Conservation (phyloP, 495 filamentous ascomycete genomes). For the Aspergillus sparsus region DNA sequence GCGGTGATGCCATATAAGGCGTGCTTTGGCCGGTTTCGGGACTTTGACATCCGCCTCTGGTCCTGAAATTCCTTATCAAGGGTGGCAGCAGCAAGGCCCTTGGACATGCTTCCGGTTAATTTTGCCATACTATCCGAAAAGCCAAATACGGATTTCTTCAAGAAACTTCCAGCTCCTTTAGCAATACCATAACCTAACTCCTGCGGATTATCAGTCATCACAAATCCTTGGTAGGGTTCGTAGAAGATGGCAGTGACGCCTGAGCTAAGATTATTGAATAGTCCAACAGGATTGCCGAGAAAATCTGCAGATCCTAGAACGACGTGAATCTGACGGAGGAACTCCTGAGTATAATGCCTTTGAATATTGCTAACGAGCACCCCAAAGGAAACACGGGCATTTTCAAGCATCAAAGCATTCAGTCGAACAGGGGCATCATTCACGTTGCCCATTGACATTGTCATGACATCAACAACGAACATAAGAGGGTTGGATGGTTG, state of each 20-base stretch:
- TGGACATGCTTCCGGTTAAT: constrained; percentile 93
- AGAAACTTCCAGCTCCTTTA: constrained; percentile 93
- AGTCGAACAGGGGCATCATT: constrained; percentile 94
- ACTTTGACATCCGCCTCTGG: constrained; percentile 87
- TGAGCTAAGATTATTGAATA: constrained; percentile 98
- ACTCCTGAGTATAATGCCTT: constrained; percentile 94
- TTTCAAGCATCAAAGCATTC: constrained; percentile 92
- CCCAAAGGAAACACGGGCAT: constrained; percentile 85
- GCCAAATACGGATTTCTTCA: constrained; percentile 98
- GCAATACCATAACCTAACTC: constrained; percentile 93
- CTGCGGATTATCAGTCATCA: constrained; percentile 92
- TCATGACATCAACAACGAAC: constrained; percentile 97
- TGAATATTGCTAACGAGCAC: constrained; percentile 81
- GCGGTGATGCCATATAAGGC: constrained; percentile 94
- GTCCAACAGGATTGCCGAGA: constrained; percentile 94
- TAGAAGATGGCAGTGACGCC: constrained; percentile 98
- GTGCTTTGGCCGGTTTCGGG: constrained; percentile 93
- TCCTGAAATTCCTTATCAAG: constrained; percentile 99
- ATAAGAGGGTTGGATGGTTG: constrained; percentile 89
- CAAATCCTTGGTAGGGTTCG: constrained; percentile 95
- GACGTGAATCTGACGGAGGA: constrained; percentile 92
- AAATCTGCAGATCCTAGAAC: constrained; percentile 97
- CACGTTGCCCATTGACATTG: constrained; percentile 98
- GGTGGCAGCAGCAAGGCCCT: constrained; percentile 90
- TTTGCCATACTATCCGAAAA: constrained; percentile 96